These are phyloP conservation scores for Epichloe baconii DNA, from an alignment of 2,329 filamentous ascomycete species.

Conservation along the genomic window DNA sequence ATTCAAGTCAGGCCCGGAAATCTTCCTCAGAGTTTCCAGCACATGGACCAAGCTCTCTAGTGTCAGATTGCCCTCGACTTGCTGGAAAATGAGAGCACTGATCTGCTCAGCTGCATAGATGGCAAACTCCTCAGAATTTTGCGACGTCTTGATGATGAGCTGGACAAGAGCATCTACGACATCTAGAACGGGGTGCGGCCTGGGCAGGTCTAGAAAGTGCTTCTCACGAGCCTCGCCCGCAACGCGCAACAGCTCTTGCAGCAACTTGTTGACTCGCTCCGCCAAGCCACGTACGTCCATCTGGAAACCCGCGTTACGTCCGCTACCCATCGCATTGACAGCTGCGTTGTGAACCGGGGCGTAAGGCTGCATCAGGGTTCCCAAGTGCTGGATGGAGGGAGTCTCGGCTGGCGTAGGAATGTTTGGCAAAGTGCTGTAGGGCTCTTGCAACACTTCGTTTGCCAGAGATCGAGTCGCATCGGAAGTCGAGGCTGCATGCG, in stretches of 20 bases:
- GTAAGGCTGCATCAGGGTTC: conserved; percentile 41
- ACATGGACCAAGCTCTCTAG: conserved; percentile 51
- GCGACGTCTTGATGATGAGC: conserved; percentile 49
- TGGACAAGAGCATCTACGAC: conserved; percentile 48
- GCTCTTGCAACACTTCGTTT: conserved; percentile 51
- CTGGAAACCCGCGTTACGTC: conserved; percentile 33
- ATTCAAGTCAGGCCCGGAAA: conserved; percentile 40
- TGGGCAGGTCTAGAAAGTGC: conserved; percentile 45
- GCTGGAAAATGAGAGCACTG: conserved; percentile 40
- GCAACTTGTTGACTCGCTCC: conserved; percentile 44
- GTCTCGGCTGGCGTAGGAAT: conserved; percentile 48
- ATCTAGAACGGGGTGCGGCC: conserved; percentile 47
- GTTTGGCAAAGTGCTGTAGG: conserved; percentile 42
- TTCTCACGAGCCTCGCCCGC: conserved; percentile 42
- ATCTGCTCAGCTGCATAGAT: conserved; percentile 48
- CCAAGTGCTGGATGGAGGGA: conserved; percentile 39
- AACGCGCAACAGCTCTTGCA: conserved; percentile 42
- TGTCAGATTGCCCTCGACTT: conserved; percentile 40
- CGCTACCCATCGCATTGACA: conserved; percentile 29
- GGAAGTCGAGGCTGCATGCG: conserved; percentile 43
- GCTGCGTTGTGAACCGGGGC: conserved; percentile 34
- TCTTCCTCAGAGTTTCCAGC: conserved; percentile 46
- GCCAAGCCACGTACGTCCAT: conserved; percentile 39
- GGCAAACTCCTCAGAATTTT: conserved; percentile 46
- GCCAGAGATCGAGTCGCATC: conserved; percentile 49